Conservation (phyloP, 148 eudicot species). For the Vaccinium corymbosum region DNA sequence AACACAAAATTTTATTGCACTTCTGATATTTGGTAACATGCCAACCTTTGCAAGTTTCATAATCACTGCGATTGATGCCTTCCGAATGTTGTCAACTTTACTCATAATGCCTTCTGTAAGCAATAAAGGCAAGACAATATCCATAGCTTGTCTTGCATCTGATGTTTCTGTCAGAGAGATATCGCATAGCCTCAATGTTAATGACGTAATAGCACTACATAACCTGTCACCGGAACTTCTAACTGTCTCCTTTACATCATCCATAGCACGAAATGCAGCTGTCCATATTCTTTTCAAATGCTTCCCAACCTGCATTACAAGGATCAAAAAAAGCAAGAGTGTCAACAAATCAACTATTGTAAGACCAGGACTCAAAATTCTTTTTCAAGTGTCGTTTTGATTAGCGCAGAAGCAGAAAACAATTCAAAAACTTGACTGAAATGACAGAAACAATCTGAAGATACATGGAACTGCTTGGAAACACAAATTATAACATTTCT, state of each 20-base stretch:
- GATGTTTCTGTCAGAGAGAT: conserved; percentile 73
- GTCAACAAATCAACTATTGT: neutral
- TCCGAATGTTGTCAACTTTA: conserved; percentile 89
- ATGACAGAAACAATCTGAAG: neutral
- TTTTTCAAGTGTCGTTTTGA: neutral
- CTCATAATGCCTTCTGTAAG: conserved; percentile 94
- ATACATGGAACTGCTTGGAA: neutral
- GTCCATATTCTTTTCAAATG: conserved; percentile 74
- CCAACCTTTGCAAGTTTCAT: conserved; percentile 94
- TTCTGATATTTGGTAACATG: conserved; percentile 2
- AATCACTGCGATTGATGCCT: conserved; percentile 86
- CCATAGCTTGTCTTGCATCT: conserved; percentile 75
- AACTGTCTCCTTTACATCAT: conserved; percentile 97
- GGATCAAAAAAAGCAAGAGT: neutral
- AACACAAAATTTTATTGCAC: neutral
- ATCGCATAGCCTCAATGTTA: conserved; percentile 87
- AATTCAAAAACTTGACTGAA: neutral
- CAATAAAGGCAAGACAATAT: conserved; percentile 78
- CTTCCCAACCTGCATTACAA: conserved; percentile 55
- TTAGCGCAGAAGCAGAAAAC: neutral
- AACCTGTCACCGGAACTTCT: conserved; percentile 88
- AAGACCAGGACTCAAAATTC: neutral
- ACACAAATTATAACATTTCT: neutral
- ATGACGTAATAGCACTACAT: conserved; percentile 72
- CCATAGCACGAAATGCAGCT: conserved; percentile 97